Evolutionary conservation across 495 filamentous ascomycete genomes (phyloP), one percentile per base, ranked within the genome.

Genomic region (Aspergillus baeticus): DNA sequence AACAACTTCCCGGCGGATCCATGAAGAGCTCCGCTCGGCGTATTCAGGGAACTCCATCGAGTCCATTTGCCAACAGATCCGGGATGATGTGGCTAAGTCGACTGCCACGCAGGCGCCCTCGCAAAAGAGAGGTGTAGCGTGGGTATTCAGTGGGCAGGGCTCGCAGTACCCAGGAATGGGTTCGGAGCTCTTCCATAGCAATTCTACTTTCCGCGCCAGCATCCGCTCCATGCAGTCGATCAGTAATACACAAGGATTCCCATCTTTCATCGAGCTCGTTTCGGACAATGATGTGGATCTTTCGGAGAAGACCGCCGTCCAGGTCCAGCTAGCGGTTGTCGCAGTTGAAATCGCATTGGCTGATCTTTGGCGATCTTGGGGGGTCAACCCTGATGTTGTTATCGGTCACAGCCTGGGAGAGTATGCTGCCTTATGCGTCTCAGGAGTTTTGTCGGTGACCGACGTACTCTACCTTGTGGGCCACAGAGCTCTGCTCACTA

Each of bases 1-100:
- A 3, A 88, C 84, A 1, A 90, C 87, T 5, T 88, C 88, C 31
- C 82, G 89, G 22, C 81, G 84, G 18, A 82, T 84, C 7, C 89
- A 91, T 53, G 81, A 90, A 65, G 14, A 21, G 3, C 34, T 26
- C 31, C 43, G 41, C 5, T 10, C 26, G 5, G 38, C 39, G 1
- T 58, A 58, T 41, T n/a, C 18, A 1, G 55, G n/a, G 3, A 18
- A 22, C 2, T 51, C 39, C 6, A 42, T 31, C 10, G 11, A 2
- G 0, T 18, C 35, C 10, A 26, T 58, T 10, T 6, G 44, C 51
- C 50, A 20, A 22, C 34, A 38, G 21, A 42, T 55, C 33, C 15
- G 11, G 13, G 20, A 39, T 13, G 31, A 31, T 6, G 10, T 50
- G 22, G 3, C 44, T 2, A 14, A 45, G 3, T 26, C 20, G 7